Base-by-base conservation (phyloP, 208 protist species). In the Porcisia hertigi region DNA sequence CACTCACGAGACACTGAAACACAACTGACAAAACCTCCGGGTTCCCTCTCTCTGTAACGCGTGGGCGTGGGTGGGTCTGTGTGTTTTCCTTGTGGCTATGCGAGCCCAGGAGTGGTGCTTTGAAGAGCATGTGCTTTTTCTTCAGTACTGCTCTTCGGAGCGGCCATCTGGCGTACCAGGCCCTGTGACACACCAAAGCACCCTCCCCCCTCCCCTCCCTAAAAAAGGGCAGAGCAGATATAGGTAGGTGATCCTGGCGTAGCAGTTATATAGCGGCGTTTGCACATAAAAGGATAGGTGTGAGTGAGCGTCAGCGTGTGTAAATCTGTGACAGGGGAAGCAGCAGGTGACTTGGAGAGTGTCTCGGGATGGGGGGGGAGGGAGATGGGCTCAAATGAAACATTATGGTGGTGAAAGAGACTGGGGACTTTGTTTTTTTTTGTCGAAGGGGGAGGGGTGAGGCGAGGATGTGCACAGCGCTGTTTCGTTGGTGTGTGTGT, bases 291-390 rank as follows among this genome's bases (percentile, higher is more conserved):
- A 1, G 36, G 20, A 9, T 4, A 43, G 49, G 25, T 70, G 65
- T 11, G 23, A 23, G 43, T 53, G 43, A 30, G 75, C 54, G 39
- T 74, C n/a, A 67, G 41, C n/a, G 20, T 73, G 18, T 47, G 54
- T 25, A 25, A 2, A 63, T 47, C 12, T 47, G 55, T 60, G 34
- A 52, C 47, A 2, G 30, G 54, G 9, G 14, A 60, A 62, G 55
- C 34, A 36, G 18, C 62, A n/a, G 62, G 25, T 36, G 18, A 34
- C 57, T 41, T 7, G 57, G 20, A 34, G 57, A 39, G n/a, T 62
- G 5, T 34, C 4, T 7, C n/a, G 12, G 25, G n/a, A 20, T 47
- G 7, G 43, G 16, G 59, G 7, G 59, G 59, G 59, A 20, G 30
- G 59, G 57, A 23, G 5, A 6, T 1, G 57, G 7, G 30, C 30